A percentile compares a stretch with the other conserved stretches of the same genome.
Conservation (phyloP, 208 protist species). For the Leishmania lainsoni region DNA sequence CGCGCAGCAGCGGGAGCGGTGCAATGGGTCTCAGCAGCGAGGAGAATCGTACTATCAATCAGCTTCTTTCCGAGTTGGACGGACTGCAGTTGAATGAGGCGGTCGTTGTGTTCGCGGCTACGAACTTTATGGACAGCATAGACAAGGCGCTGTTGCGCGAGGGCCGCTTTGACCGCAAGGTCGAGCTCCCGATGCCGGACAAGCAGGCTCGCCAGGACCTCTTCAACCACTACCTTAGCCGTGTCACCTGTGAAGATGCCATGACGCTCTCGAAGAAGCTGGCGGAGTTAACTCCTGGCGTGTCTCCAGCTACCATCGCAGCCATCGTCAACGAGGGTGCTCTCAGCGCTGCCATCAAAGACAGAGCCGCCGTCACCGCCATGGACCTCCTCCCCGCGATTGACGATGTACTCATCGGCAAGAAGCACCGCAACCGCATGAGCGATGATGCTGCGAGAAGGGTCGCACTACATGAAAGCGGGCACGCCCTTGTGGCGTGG, state of each 20-base stretch:
- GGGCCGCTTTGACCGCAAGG: conserved; percentile 97
- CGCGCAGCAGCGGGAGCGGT: conserved; percentile 69
- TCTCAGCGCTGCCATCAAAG: conserved; percentile 86
- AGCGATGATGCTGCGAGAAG: conserved; percentile 49
- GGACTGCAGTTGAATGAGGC: conserved; percentile 89
- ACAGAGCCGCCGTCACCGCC: conserved; percentile 89
- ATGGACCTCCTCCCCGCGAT: conserved; percentile 74
- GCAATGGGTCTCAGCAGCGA: conserved; percentile 76
- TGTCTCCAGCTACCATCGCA: conserved; percentile 93
- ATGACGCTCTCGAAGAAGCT: conserved; percentile 41
- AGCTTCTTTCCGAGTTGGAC: conserved; percentile 97
- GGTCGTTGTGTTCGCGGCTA: conserved; percentile 97
- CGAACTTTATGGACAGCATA: conserved; percentile 95
- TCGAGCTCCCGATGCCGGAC: conserved; percentile 88
- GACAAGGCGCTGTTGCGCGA: conserved; percentile 96
- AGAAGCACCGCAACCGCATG: conserved; percentile 83
- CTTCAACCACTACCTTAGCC: conserved; percentile 76
- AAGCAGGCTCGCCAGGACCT: conserved; percentile 61
- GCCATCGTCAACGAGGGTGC: conserved; percentile 93
- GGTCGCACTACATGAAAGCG: conserved; percentile 95
- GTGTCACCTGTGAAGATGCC: conserved; percentile 42
- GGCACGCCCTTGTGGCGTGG: conserved; percentile 95
- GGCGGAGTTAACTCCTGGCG: conserved; percentile 85
- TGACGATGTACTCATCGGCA: conserved; percentile 88
- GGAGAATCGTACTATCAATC: conserved; percentile 95